These are phyloP conservation scores for Termitomyces sp. DNA, from an alignment of 768 basidiomycete genomes.

Conservation along the genomic window DNA sequence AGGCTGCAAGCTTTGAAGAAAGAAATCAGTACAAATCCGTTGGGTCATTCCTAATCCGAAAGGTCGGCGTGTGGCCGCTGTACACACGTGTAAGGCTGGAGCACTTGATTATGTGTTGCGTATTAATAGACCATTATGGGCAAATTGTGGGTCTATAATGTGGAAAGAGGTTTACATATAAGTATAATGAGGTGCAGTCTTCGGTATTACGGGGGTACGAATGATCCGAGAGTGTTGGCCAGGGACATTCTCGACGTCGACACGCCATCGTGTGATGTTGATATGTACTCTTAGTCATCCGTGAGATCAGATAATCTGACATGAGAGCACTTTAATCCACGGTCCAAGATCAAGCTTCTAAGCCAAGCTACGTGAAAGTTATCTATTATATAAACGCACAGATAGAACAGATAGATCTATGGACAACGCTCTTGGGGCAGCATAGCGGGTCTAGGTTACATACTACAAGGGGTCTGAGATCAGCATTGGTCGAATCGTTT, in stretches of 20 bases:
- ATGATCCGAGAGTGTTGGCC: conserved; percentile 7
- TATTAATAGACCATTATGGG: no score
- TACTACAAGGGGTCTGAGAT: neutral
- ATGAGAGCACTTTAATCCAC: conserved; percentile 4
- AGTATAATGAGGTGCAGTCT: neutral
- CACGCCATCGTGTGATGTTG: conserved; percentile 13
- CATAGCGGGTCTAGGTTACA: conserved; percentile 1
- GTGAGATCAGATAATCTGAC: conserved; percentile 7
- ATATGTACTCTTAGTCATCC: neutral
- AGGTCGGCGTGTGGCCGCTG: neutral
- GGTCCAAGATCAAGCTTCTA: neutral
- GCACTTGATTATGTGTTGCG: neutral
- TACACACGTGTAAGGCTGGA: no score
- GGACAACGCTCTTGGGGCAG: neutral
- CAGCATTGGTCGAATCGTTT: neutral
- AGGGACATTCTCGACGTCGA: conserved; percentile 8
- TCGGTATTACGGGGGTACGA: neutral
- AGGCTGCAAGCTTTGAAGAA: neutral
- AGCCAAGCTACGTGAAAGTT: neutral
- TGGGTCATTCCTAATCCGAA: no score
- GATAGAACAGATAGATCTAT: neutral
- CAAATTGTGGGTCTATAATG: neutral
- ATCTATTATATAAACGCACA: neutral
- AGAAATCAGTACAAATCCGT: no score
- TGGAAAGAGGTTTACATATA: neutral